phyloP scores from a whole-genome alignment of 2,329 filamentous ascomycete species.

The Alternaria triticina region DNA sequence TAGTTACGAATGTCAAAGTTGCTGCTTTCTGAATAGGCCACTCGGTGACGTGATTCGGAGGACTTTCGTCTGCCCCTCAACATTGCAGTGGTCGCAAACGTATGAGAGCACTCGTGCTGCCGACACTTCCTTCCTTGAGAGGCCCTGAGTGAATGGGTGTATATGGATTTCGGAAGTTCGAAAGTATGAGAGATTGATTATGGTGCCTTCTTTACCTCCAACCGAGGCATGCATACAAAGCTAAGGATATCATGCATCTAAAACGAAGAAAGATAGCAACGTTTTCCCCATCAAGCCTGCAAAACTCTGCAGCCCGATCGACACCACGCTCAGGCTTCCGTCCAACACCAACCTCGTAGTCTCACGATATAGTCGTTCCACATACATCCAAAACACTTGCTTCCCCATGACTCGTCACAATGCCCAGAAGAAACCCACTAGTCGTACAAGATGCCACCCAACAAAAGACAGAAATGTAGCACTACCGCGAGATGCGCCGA shows the following conservation, averaged over 20 bases:
- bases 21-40: no score
- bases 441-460: conserved; percentile 27
- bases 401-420: background rate
- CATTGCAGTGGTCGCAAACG: background rate
- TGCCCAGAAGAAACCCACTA: conserved; percentile 11
- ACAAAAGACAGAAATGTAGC: conserved; percentile 6
- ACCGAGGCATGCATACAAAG: background rate
- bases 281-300: conserved; percentile 9
- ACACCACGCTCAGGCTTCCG: conserved; percentile 5
- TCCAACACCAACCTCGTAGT: conserved; percentile 1
- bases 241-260: conserved; percentile 9
- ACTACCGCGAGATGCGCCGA: conserved; percentile 27
- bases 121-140: background rate
- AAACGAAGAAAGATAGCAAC: background rate
- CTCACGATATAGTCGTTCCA: conserved; percentile 1
- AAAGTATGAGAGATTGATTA: background rate
- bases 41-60: background rate
- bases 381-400: background rate
- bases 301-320: conserved; percentile 14
- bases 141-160: background rate
- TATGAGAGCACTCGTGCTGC: background rate
- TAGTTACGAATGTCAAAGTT: background rate
- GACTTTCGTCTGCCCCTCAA: no score
- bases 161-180: fast-evolving
- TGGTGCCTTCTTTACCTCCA: background rate